Evolutionary conservation across 768 basidiomycete genomes (phyloP), one percentile per base, ranked within the genome.

Genomic region (Phallus indusiatus): DNA sequence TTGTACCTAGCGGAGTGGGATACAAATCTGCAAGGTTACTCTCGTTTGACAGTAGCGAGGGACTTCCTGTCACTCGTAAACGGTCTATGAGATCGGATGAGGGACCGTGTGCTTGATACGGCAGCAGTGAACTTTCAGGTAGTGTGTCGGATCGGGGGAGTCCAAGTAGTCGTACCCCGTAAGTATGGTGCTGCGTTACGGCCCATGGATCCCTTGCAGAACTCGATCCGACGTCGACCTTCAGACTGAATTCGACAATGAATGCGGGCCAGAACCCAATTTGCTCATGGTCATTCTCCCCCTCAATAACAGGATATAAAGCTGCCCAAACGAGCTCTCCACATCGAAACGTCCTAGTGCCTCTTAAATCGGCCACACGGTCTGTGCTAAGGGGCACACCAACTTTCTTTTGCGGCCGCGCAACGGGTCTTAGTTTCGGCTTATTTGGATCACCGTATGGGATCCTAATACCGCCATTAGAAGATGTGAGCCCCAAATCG

Each of bases 191-290:
- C 64, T 90, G 87, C 9, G 72, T 68, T 48, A 88, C 75, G 6
- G 70, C 76, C 85, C 85, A 90, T 0, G 80, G 78, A 2, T 75
- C 69, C 16, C 56, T 56, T 35, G 53, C 46, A 12, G 61, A 59
- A 33, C 70, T 66, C 10, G 74, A 74, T 1, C 75, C 63, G 24
- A 79, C 67, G 47, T 74, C 70, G 1, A 76, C 72, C 65, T 78
- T 81, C 55, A 86, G 67, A 57, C 73, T 76, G 16, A 76, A 68
- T 59, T 85, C 80, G 17, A 84, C 77, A 8, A 91, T 78, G 20
- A 90, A 65, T 1, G 79, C 87, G 1, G 89, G 89, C 90, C 90
- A 92, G 65, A 81, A 85, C 22, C 70, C 66, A 62, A 92, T 86
- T n/a, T 64, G 65, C 53, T 77, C 74, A 17, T 71, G 68, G 1